phyloP scores from a whole-genome alignment of 192 early-diverging fungal species.

The Backusella morwellensis region DNA sequence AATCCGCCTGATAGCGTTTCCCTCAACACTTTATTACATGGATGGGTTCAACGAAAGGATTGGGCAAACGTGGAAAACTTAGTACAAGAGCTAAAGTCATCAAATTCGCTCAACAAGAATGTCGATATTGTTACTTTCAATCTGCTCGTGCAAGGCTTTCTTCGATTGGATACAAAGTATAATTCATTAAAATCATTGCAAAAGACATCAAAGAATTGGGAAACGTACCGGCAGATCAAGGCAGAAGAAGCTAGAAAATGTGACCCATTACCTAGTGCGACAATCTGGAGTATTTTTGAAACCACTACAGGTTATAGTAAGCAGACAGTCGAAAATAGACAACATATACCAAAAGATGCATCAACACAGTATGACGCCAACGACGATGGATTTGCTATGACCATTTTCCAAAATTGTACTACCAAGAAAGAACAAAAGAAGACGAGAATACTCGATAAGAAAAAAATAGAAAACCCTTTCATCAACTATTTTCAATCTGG shows the following conservation, averaged over 20 bases:
- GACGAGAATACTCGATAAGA: background rate
- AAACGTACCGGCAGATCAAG: background rate
- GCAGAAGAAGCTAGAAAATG: background rate
- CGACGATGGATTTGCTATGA: background rate
- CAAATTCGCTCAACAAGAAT: background rate
- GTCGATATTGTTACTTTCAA: conserved; percentile 23
- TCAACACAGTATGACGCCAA: background rate
- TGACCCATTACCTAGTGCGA: background rate
- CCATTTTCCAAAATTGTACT: background rate
- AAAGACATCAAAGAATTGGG: background rate
- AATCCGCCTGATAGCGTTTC: conserved; percentile 14
- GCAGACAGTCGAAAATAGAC: background rate
- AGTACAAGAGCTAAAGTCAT: conserved; percentile 5
- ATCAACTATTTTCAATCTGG: conserved; percentile 1
- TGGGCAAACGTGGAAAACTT: conserved; percentile 16
- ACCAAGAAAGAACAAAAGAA: background rate
- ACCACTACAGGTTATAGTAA: conserved; percentile 2
- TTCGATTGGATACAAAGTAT: conserved; percentile 5
- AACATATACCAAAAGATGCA: background rate
- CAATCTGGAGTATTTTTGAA: conserved; percentile 19
- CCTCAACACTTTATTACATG: conserved; percentile 18
- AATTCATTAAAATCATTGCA: background rate
- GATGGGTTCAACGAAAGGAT: conserved; percentile 14
- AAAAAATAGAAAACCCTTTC: background rate
- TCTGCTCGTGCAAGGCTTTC: conserved; percentile 17